Conservation (phyloP, 139 green algal species). For the Chlorella vulgaris region DNA sequence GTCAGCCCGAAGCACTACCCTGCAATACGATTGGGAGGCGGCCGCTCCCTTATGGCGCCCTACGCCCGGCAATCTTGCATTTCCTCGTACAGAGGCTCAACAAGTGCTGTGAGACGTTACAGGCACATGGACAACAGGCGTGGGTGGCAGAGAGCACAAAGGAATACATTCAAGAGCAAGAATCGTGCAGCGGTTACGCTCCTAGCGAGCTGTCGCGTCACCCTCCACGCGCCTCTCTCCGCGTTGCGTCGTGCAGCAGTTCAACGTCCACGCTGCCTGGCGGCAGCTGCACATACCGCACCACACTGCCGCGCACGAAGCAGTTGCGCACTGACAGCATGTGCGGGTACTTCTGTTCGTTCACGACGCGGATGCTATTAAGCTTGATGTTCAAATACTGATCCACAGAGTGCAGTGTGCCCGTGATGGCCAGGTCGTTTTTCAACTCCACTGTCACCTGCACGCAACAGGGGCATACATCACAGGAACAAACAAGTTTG, state of each 20-base stretch:
- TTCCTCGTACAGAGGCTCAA: too few relatives aligned
- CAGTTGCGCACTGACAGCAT: constrained; percentile 97
- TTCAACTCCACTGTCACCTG: constrained; percentile 99
- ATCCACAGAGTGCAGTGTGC: constrained; percentile 95
- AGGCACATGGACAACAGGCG: too few relatives aligned
- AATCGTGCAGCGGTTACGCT: too few relatives aligned
- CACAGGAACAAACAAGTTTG: not conserved
- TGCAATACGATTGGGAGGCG: too few relatives aligned
- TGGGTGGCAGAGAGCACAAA: too few relatives aligned
- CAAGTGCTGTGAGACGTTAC: too few relatives aligned
- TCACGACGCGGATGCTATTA: constrained; percentile 80
- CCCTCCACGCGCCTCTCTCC: constrained; percentile 82
- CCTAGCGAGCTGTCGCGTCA: not conserved
- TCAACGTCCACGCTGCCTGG: constrained; percentile 92
- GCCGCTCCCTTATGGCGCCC: too few relatives aligned
- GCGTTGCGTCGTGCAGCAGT: constrained; percentile 96
- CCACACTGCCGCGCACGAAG: constrained; percentile 98
- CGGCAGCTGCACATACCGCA: constrained; percentile 96
- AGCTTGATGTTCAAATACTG: constrained; percentile 99
- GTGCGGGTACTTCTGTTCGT: constrained; percentile 94
- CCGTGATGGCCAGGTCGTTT: constrained; percentile 96
- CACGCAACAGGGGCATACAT: not conserved
- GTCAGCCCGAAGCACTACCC: too few relatives aligned
- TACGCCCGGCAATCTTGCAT: too few relatives aligned
- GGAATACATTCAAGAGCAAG: too few relatives aligned